Conservation (phyloP, 176 grass and related monocot genomes). For the Aegilops tauschii region DNA sequence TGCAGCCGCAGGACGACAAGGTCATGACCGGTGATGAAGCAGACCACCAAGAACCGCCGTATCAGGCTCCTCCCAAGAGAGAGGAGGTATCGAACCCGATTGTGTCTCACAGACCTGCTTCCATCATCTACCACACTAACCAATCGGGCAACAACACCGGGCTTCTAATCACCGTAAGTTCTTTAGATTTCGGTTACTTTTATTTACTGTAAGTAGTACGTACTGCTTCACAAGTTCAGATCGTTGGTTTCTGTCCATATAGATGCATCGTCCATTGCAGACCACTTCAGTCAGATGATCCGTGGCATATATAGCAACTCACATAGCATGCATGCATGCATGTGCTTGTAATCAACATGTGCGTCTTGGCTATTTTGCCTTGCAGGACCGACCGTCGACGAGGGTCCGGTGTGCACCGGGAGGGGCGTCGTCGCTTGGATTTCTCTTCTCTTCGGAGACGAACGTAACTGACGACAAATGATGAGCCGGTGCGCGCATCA, state of each 20-base stretch:
- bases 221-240: background rate
- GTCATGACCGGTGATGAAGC: background rate
- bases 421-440: conserved; percentile 84
- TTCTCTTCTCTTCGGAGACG: conserved; percentile 74
- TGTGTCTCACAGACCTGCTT: conserved; percentile 30
- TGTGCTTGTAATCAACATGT: background rate
- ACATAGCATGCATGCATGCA: background rate
- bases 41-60: background rate
- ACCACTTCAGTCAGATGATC: background rate
- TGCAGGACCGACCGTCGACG: conserved; percentile 74
- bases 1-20: background rate
- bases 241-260: background rate
- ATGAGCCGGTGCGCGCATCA: background rate
- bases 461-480: background rate
- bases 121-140: conserved; percentile 38
- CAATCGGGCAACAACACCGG: conserved; percentile 44
- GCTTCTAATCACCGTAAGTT: conserved; percentile 59
- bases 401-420: conserved; percentile 74
- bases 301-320: background rate
- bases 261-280: background rate
- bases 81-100: conserved; percentile 41
- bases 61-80: conserved; percentile 19
- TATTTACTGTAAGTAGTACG: conserved; percentile 39
- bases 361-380: background rate
- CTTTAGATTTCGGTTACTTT: background rate